phyloP scores from a whole-genome alignment of 2,329 filamentous ascomycete species.

The Magnaporthiopsis poae region DNA sequence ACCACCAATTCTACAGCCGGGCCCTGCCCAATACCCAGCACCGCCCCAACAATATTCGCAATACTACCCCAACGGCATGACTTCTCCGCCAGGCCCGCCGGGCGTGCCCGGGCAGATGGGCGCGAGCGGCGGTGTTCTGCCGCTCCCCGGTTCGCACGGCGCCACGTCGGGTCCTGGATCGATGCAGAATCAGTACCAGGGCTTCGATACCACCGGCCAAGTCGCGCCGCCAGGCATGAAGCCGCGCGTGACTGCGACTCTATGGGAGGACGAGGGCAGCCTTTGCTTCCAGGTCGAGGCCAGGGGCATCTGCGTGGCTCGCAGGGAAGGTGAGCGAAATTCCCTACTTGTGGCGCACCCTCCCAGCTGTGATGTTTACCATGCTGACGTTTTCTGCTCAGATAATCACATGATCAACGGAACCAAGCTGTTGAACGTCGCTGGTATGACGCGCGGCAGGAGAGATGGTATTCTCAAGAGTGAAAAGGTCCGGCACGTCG shows the following conservation, averaged over 20 bases:
- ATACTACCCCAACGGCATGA: constrained; percentile 70
- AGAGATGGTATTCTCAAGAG: constrained; percentile 95
- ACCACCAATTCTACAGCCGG: constrained; percentile 64
- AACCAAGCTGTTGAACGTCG: constrained; percentile 91
- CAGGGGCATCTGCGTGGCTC: constrained; percentile 86
- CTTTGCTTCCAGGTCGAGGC: constrained; percentile 97
- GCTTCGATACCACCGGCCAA: constrained; percentile 79
- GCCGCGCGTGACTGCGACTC: constrained; percentile 84
- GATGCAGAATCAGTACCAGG: constrained; percentile 45
- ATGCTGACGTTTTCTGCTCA: constrained; percentile 24
- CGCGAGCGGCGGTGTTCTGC: constrained; percentile 51
- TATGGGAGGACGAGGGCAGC: constrained; percentile 98
- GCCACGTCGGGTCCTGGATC: constrained; percentile 30
- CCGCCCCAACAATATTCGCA: constrained; percentile 59
- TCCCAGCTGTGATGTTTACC: neutral
- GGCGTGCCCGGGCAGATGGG: constrained; percentile 63
- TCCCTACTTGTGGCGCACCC: neutral
- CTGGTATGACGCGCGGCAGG: constrained; percentile 92
- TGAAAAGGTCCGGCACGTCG: constrained; percentile 90
- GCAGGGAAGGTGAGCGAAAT: constrained; percentile 64
- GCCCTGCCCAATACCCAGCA: constrained; percentile 58
- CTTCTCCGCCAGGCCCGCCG: constrained; percentile 65
- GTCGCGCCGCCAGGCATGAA: constrained; percentile 89
- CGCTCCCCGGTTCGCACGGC: constrained; percentile 51
- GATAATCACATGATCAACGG: constrained; percentile 99